These are phyloP conservation scores for Hortaea werneckii DNA, from an alignment of 2,329 filamentous ascomycete genomes.

Conservation along the genomic window DNA sequence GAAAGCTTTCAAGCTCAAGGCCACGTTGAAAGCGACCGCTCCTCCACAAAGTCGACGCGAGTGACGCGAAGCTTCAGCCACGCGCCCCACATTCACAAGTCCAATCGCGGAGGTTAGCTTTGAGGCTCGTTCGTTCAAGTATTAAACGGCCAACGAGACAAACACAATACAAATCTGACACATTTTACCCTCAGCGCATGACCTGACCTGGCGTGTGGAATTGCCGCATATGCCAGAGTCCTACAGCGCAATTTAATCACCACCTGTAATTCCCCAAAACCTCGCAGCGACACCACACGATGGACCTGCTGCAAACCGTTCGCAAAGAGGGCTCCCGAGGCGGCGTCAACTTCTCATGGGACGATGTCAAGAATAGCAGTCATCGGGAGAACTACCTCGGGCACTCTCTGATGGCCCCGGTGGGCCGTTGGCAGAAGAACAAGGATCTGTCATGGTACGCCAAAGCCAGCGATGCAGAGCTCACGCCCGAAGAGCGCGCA, in stretches of 20 bases:
- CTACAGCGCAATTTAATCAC: neutral
- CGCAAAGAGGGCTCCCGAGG: constrained; percentile 85
- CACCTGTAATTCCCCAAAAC: neutral
- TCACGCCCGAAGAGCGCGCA: constrained; percentile 41
- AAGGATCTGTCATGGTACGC: constrained; percentile 59
- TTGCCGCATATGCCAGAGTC: neutral
- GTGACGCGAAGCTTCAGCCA: neutral
- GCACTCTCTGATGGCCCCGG: constrained; percentile 79
- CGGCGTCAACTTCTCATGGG: constrained; percentile 93
- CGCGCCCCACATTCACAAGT: neutral
- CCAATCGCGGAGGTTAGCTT: neutral
- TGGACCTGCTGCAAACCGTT: constrained; percentile 90
- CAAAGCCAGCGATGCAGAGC: constrained; percentile 43
- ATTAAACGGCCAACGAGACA: no score
- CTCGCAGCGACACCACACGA: constrained; percentile 28
- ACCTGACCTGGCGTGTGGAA: no score
- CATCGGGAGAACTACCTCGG: constrained; percentile 89
- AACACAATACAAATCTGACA: no score
- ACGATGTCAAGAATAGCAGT: constrained; percentile 74
- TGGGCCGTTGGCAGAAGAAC: constrained; percentile 83
- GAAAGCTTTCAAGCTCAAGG: neutral
- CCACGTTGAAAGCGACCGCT: constrained; percentile 1
- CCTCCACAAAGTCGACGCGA: neutral
- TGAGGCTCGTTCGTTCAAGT: no score
- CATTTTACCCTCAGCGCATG: no score